A percentile compares a stretch with the other conserved stretches of the same genome.
Conservation (phyloP, 2,329 filamentous ascomycete species). For the Albophoma yamanashiensis region DNA sequence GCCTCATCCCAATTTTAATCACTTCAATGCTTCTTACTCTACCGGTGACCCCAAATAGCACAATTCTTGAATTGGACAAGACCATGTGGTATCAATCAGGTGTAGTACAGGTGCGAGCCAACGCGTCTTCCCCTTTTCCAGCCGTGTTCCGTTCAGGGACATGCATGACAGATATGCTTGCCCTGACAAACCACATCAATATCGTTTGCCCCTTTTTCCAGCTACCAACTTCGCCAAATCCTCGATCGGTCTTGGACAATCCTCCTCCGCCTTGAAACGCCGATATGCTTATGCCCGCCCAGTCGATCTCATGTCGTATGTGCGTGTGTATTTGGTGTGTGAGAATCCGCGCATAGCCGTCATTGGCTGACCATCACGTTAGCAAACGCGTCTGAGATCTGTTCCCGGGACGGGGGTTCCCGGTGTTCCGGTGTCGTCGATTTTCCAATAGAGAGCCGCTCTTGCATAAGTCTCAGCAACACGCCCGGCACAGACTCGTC, state of each 20-base stretch:
- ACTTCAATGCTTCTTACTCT: no score
- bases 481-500: conserved; percentile 79
- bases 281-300: conserved; percentile 33
- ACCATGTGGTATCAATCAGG: conserved; percentile 4
- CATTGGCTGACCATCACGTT: conserved; percentile 40
- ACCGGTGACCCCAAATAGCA: neutral
- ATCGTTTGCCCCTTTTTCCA: neutral
- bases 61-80: neutral
- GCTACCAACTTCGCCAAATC: neutral
- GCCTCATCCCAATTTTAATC: no score
- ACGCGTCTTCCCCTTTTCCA: neutral
- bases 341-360: neutral
- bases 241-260: neutral
- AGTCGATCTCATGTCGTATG: conserved; percentile 21
- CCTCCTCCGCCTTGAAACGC: conserved; percentile 13
- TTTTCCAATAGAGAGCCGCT: conserved; percentile 53
- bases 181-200: neutral
- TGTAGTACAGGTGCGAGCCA: neutral
- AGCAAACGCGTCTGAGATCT: conserved; percentile 45
- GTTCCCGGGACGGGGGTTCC: conserved; percentile 30
- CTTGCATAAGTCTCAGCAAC: conserved; percentile 78
- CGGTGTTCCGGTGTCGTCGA: conserved; percentile 28
- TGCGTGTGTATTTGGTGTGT: neutral
- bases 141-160: neutral
- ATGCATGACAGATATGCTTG: neutral